A percentile compares a stretch with the other conserved stretches of the same genome.
Evolutionary conservation across 129 eudicot species (phyloP).

Genomic region (Arctium minus): DNA sequence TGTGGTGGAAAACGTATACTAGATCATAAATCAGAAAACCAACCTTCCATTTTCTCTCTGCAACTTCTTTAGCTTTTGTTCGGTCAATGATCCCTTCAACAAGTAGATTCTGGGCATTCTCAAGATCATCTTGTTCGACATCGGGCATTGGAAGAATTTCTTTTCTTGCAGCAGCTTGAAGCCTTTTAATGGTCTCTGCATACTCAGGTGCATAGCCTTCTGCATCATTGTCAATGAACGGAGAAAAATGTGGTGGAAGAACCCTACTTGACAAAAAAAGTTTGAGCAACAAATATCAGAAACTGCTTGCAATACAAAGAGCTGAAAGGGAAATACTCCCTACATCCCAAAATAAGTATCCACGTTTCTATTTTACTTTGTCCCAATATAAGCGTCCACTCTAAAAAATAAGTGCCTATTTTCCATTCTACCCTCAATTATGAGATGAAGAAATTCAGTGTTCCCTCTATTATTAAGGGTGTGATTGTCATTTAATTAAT

Average conservation of each 20-base stretch:
- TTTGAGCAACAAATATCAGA: no score
- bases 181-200: slow-evolving; percentile 78
- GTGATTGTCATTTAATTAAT: no score
- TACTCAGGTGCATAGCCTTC: slow-evolving; percentile 88
- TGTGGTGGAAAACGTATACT: neutral
- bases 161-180: slow-evolving; percentile 84
- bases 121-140: slow-evolving; percentile 61
- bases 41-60: slow-evolving; percentile 62
- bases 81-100: slow-evolving; percentile 64
- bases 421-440: no score
- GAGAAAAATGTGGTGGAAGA: slow-evolving; percentile 94
- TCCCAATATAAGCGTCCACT: no score
- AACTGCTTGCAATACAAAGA: no score
- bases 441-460: no score
- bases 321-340: no score
- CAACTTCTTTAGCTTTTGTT: slow-evolving; percentile 73
- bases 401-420: no score
- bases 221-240: slow-evolving; percentile 84
- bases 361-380: no score
- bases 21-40: neutral
- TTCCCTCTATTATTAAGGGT: no score
- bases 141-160: slow-evolving; percentile 90
- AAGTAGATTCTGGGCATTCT: slow-evolving; percentile 60
- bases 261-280: slow-evolving; percentile 27
- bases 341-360: no score